Conservation (phyloP, 352 stramenopile genomes). For the Saprolegnia diclina region DNA sequence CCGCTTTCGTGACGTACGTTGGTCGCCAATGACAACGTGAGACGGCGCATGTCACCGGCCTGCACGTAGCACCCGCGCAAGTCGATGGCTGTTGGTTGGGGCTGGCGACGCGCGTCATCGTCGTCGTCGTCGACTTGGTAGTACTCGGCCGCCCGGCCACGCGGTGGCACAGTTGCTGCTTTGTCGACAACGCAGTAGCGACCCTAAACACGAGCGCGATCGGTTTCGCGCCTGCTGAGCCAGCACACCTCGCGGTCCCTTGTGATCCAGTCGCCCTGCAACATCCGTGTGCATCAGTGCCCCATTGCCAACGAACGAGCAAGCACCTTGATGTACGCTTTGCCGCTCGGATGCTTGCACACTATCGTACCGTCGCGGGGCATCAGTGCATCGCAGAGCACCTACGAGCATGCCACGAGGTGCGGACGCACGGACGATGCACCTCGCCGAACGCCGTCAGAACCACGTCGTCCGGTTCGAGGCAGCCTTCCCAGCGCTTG, state of each 20-base stretch:
- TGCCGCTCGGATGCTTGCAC: conserved; percentile 39
- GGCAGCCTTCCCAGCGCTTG: conserved; percentile 38
- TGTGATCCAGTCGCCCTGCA: conserved; percentile 38
- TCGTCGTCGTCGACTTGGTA: conserved; percentile 24
- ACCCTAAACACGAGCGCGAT: conserved; percentile 30
- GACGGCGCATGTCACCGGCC: conserved; percentile 36
- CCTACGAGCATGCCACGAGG: conserved; percentile 27
- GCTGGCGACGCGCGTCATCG: conserved; percentile 5
- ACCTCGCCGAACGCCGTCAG: neutral
- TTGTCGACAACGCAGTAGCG: conserved; percentile 32
- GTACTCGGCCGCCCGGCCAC: neutral
- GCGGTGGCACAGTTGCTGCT: conserved; percentile 15
- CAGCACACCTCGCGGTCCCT: conserved; percentile 32
- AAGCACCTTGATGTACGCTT: conserved; percentile 45
- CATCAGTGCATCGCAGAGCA: conserved; percentile 39
- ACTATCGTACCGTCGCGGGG: conserved; percentile 49
- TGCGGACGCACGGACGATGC: neutral
- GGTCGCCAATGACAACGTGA: conserved; percentile 38
- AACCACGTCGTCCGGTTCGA: conserved; percentile 35
- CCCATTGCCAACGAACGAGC: no score
- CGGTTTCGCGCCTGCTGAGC: neutral
- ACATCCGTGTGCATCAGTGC: no score
- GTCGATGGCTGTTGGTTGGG: conserved; percentile 32
- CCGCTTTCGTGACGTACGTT: conserved; percentile 39
- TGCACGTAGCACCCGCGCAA: conserved; percentile 53